Percentiles rank a stretch among this genome's conserved stretches.
Evolutionary conservation across 345 rosid species (phyloP).

Genomic region (Eucalyptus virginea): DNA sequence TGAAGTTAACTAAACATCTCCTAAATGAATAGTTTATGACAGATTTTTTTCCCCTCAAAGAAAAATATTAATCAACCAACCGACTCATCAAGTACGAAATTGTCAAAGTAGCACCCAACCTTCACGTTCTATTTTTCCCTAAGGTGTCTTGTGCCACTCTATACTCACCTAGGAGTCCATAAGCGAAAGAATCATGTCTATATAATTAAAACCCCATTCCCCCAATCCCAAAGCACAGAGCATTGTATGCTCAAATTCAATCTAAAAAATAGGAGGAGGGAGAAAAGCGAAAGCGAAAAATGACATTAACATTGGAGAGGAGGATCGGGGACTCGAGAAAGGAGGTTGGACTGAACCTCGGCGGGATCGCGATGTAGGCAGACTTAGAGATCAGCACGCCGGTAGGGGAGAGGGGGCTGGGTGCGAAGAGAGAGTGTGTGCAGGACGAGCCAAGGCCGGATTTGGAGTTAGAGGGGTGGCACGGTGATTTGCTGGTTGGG

Average conservation of each 20-base stretch:
- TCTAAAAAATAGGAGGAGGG: not conserved
- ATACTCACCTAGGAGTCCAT: not conserved
- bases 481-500: too few species aligned
- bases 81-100: not conserved
- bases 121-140: not conserved
- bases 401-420: conserved; percentile 75
- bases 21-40: not conserved
- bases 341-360: conserved; percentile 80
- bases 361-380: conserved; percentile 57
- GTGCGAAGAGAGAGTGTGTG: too few species aligned
- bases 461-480: rapidly evolving
- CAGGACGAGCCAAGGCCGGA: too few species aligned
- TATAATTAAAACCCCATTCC: not conserved
- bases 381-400: conserved; percentile 94
- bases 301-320: conserved; percentile 84
- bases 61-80: not conserved
- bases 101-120: not conserved
- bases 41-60: not conserved
- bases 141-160: not conserved
- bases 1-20: not conserved
- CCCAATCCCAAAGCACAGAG: not conserved
- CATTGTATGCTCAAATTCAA: not conserved
- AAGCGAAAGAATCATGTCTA: not conserved
- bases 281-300: not conserved
- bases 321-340: conserved; percentile 90